These are phyloP conservation scores for Heterobasidion annosum DNA, from an alignment of 1,284 basidiomycete species.

Conservation along the genomic window DNA sequence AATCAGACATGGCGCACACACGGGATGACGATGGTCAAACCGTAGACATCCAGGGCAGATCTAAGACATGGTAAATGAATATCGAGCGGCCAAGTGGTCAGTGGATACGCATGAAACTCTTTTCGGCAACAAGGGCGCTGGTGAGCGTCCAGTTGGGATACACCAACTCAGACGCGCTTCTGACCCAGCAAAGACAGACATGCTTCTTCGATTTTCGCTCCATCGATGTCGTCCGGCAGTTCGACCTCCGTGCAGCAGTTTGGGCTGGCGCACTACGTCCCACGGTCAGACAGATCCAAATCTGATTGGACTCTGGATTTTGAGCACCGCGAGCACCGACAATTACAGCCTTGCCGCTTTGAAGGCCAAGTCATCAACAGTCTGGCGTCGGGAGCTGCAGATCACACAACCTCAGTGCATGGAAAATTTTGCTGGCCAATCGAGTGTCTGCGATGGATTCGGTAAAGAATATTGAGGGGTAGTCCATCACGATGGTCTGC, in stretches of 20 bases:
- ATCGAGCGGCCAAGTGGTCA: background rate
- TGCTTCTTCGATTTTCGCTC: background rate
- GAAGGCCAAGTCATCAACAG: too few relatives aligned
- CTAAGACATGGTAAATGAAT: background rate
- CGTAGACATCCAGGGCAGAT: background rate
- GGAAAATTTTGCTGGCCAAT: too few relatives aligned
- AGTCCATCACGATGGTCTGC: background rate
- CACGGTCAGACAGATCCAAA: background rate
- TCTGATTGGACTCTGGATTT: too few relatives aligned
- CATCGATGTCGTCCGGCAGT: background rate
- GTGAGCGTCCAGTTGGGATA: background rate
- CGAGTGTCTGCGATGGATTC: too few relatives aligned
- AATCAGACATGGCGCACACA: background rate
- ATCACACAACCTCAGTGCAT: too few relatives aligned
- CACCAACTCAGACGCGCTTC: background rate
- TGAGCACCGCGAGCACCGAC: background rate
- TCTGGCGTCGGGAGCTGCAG: too few relatives aligned
- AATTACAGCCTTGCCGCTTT: too few relatives aligned
- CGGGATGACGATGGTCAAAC: background rate
- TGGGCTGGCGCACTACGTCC: background rate
- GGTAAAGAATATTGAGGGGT: background rate
- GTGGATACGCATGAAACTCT: background rate
- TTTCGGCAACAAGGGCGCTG: background rate
- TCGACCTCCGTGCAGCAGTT: background rate
- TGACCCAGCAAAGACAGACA: background rate